Evolutionary conservation across 2,329 filamentous ascomycete genomes (phyloP).

Genomic region (Neobulgaria alba): DNA sequence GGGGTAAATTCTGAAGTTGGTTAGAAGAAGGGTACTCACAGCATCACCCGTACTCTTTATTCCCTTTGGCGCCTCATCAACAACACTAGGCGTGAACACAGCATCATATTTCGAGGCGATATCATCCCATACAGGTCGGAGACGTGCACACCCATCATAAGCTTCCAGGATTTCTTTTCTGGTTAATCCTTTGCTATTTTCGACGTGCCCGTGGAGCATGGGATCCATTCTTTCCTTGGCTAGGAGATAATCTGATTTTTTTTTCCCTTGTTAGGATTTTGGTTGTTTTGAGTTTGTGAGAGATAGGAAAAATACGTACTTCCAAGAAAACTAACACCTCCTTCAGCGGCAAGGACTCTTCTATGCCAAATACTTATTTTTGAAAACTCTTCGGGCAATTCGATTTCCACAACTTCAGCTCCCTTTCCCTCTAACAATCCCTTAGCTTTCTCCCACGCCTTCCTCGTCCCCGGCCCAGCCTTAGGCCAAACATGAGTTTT

Average conservation of each 20-base stretch:
- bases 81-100: constrained; percentile 2
- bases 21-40: too few species aligned
- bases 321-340: too few species aligned
- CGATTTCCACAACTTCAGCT: constrained; percentile 4
- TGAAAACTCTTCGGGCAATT: constrained; percentile 3
- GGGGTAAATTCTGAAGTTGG: too few species aligned
- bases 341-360: too few species aligned
- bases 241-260: constrained; percentile 1
- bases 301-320: too few species aligned
- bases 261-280: too few species aligned
- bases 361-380: too few species aligned
- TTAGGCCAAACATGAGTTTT: constrained; percentile 16
- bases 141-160: background rate
- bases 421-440: constrained; percentile 28
- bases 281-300: too few species aligned
- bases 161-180: background rate
- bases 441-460: constrained; percentile 34
- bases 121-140: constrained; percentile 1
- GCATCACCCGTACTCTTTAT: constrained; percentile 1
- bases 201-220: background rate
- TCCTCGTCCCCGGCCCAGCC: constrained; percentile 34
- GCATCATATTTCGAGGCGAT: constrained; percentile 3
- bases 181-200: constrained; percentile 1
- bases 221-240: constrained; percentile 3
- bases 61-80: constrained; percentile 2